Conservation (phyloP, 805 yeast species). For the Sugiyamaella marilandica region DNA sequence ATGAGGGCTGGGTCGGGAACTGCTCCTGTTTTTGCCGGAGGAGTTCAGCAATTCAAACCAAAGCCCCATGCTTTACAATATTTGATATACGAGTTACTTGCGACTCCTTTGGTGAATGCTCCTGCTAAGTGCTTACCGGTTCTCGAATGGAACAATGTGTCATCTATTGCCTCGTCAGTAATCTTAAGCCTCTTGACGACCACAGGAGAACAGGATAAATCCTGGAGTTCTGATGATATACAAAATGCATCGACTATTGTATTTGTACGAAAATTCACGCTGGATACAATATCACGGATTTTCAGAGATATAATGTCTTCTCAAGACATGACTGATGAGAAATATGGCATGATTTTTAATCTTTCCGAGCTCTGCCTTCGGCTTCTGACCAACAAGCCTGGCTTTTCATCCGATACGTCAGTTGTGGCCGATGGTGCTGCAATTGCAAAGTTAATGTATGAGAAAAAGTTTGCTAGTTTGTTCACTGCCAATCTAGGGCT, state of each 20-base stretch:
- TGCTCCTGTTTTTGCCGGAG: conserved; percentile 9
- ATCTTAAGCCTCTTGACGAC: conserved; percentile 62
- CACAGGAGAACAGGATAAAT: conserved; percentile 41
- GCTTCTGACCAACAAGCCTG: conserved; percentile 28
- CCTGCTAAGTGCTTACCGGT: conserved; percentile 18
- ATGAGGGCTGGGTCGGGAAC: conserved; percentile 43
- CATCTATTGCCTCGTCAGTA: conserved; percentile 57
- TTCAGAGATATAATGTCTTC: conserved; percentile 48
- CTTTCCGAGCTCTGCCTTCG: conserved; percentile 43
- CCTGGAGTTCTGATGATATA: conserved; percentile 30
- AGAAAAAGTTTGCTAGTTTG: conserved; percentile 46
- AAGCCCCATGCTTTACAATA: conserved; percentile 73
- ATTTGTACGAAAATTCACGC: conserved; percentile 66
- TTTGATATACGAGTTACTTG: conserved; percentile 66
- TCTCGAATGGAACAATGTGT: conserved; percentile 46
- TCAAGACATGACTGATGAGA: conserved; percentile 35
- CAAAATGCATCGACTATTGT: conserved; percentile 60
- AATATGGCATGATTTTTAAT: conserved; percentile 54
- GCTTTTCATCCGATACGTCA: conserved; percentile 14
- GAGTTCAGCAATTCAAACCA: conserved; percentile 46
- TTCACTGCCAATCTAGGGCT: conserved; percentile 58
- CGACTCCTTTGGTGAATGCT: conserved; percentile 36
- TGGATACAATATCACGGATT: conserved; percentile 61
- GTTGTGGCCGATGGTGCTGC: conserved; percentile 49
- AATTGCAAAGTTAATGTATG: conserved; percentile 62